phyloP scores from a whole-genome alignment of 2,329 filamentous ascomycete species.

The Alternaria longipes region DNA sequence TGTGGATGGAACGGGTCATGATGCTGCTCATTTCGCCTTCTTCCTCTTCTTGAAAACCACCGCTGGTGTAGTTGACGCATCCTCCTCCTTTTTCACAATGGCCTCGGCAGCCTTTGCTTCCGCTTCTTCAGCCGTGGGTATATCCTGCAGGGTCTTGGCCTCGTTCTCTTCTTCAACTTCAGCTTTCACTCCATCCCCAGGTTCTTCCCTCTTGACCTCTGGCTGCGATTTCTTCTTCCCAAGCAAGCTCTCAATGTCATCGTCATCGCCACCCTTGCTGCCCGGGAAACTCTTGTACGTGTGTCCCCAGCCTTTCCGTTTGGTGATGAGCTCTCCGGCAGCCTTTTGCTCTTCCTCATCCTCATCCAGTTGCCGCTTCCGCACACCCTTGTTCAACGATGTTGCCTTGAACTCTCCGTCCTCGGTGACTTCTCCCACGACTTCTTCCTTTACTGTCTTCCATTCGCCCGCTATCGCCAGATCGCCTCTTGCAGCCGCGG shows the following conservation, averaged over 20 bases:
- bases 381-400: conserved; percentile 62
- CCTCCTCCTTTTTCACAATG: conserved; percentile 33
- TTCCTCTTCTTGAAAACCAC: conserved; percentile 85
- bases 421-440: conserved; percentile 55
- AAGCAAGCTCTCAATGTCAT: conserved; percentile 73
- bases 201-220: conserved; percentile 57
- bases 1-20: not conserved
- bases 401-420: conserved; percentile 57
- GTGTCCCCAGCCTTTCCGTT: conserved; percentile 57
- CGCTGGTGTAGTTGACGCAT: conserved; percentile 46
- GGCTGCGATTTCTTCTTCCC: conserved; percentile 42
- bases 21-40: conserved; percentile 60
- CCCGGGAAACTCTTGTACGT: conserved; percentile 58
- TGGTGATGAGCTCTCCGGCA: conserved; percentile 59
- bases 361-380: conserved; percentile 69
- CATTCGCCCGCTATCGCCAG: conserved; percentile 92
- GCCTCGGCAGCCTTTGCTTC: conserved; percentile 26
- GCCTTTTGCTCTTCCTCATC: conserved; percentile 69
- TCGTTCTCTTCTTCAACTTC: conserved; percentile 31
- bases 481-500: conserved; percentile 77
- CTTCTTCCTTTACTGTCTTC: conserved; percentile 69
- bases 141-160: conserved; percentile 30
- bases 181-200: conserved; percentile 30
- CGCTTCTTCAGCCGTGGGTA: conserved; percentile 42
- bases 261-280: conserved; percentile 62